Conservation (phyloP, 129 eudicot genomes). For the Lonicera japonica region DNA sequence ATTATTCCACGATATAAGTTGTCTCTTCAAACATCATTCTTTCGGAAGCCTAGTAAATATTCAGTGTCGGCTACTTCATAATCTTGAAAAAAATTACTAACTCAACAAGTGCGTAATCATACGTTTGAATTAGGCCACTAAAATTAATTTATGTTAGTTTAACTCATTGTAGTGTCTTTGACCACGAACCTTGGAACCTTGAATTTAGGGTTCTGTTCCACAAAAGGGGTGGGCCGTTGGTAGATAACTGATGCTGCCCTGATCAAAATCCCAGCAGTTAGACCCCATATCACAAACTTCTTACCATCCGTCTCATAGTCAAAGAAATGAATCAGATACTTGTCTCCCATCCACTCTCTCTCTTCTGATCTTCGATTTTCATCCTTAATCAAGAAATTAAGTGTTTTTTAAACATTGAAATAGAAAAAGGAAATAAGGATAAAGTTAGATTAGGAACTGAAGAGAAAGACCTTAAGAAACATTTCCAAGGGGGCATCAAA, state of each 20-base stretch:
- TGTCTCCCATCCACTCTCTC: constrained; percentile 78
- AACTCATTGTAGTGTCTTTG: constrained; percentile 49
- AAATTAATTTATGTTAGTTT: no score
- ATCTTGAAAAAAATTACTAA: no score
- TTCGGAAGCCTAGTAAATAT: no score
- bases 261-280: constrained; percentile 84
- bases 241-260: constrained; percentile 85
- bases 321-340: constrained; percentile 61
- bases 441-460: not conserved
- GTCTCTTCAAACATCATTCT: no score
- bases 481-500: constrained; percentile 96
- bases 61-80: no score
- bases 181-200: constrained; percentile 46
- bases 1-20: no score
- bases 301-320: constrained; percentile 50
- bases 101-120: no score
- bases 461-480: constrained; percentile 71
- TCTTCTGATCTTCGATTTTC: constrained; percentile 75
- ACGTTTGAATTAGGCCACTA: not conserved
- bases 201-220: constrained; percentile 63
- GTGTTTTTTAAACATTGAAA: not conserved
- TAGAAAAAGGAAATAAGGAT: not conserved
- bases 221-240: constrained; percentile 59
- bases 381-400: constrained; percentile 35
- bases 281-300: constrained; percentile 70